Conservation (phyloP, 225 moss, liverwort and hornwort species). For the Thuidium tamariscinum region DNA sequence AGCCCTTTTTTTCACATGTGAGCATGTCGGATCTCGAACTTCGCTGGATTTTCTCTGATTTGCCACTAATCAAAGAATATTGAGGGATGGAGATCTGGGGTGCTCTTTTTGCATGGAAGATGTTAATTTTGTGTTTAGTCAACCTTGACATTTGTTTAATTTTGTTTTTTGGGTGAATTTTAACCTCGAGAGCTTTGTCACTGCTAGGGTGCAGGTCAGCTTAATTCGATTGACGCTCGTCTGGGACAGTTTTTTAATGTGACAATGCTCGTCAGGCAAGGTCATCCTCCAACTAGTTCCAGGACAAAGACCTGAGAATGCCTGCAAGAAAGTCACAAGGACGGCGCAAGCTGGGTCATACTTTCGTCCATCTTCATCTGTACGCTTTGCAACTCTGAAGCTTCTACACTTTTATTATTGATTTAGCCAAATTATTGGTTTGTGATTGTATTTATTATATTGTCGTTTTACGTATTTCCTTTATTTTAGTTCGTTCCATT, state of each 20-base stretch:
- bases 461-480: no score
- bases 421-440: background rate
- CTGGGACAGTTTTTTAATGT: background rate
- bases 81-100: background rate
- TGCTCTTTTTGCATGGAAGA: background rate
- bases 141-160: background rate
- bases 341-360: slow-evolving; percentile 44
- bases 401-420: background rate
- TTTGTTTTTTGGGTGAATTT: background rate
- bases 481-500: background rate
- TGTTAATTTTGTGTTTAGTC: background rate
- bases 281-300: slow-evolving; percentile 30
- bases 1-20: background rate
- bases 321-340: slow-evolving; percentile 37
- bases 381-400: background rate
- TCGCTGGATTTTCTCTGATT: background rate
- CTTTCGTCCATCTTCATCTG: slow-evolving; percentile 32
- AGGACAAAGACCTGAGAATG: slow-evolving; percentile 16
- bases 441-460: background rate
- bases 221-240: background rate
- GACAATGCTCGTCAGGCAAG: slow-evolving; percentile 42
- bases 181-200: background rate
- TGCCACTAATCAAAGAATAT: background rate
- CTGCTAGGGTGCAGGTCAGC: background rate
- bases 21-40: background rate